Percentiles rank a stretch among this genome's conserved stretches.
Evolutionary conservation across 352 stramenopile species (phyloP).

Genomic region (Pythium grandisporangium): DNA sequence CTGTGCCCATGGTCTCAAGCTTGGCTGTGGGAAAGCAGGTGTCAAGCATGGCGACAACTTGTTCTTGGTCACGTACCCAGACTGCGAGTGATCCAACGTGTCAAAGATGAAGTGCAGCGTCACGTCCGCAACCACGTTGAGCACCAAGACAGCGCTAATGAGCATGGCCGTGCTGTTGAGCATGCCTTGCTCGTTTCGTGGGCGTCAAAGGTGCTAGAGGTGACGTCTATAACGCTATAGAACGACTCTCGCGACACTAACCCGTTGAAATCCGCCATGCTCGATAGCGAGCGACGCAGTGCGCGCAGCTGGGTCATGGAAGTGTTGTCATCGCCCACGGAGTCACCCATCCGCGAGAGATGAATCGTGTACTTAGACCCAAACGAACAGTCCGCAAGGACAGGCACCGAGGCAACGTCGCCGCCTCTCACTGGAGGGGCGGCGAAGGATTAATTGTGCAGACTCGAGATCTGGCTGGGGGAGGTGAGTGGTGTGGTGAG

Average conservation of each 20-base stretch:
- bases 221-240: slow-evolving; percentile 62
- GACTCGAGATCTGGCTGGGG: too few relatives aligned
- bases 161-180: slow-evolving; percentile 73
- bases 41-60: slow-evolving; percentile 54
- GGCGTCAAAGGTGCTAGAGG: slow-evolving; percentile 37
- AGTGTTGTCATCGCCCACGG: slow-evolving; percentile 12
- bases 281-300: slow-evolving; percentile 66
- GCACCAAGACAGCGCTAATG: slow-evolving; percentile 72
- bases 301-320: slow-evolving; percentile 54
- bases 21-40: slow-evolving; percentile 68
- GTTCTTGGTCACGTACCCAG: slow-evolving; percentile 46
- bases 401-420: slow-evolving; percentile 53
- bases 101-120: slow-evolving; percentile 84
- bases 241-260: slow-evolving; percentile 71
- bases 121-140: slow-evolving; percentile 61
- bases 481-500: too few relatives aligned
- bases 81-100: slow-evolving; percentile 48
- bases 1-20: slow-evolving; percentile 62
- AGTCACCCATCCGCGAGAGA: slow-evolving; percentile 51
- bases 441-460: too few relatives aligned
- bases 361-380: slow-evolving; percentile 58
- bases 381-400: slow-evolving; percentile 57
- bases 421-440: too few relatives aligned
- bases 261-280: slow-evolving; percentile 49
- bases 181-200: slow-evolving; percentile 39